Conservation (phyloP, 441 rosid genomes). For the Daphne laureola region DNA sequence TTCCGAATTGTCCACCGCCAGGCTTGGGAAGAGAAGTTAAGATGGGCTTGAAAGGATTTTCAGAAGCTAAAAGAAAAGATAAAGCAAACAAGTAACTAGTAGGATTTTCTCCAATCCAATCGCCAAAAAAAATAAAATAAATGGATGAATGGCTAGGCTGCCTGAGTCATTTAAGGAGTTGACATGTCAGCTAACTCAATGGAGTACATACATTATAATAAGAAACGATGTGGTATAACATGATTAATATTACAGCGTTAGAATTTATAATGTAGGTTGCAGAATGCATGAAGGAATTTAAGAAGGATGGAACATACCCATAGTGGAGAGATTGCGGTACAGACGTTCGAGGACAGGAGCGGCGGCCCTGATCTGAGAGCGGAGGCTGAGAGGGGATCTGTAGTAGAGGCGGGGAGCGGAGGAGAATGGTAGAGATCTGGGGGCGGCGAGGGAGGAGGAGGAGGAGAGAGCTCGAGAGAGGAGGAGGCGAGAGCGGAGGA, state of each 20-base stretch:
- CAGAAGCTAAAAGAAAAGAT: conserved; percentile 56
- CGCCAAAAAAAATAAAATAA: too few species aligned
- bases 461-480: conserved; percentile 48
- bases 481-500: conserved; percentile 34
- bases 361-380: conserved; percentile 57
- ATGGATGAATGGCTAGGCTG: too few species aligned
- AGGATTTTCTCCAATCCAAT: too few species aligned
- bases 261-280: background rate
- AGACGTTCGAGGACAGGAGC: conserved; percentile 61
- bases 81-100: background rate
- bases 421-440: conserved; percentile 43
- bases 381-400: conserved; percentile 47
- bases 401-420: conserved; percentile 73
- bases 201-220: too few species aligned
- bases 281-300: background rate
- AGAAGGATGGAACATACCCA: conserved; percentile 45
- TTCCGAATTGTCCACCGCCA: conserved; percentile 96
- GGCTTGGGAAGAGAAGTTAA: conserved; percentile 91
- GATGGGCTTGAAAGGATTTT: conserved; percentile 76
- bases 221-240: background rate
- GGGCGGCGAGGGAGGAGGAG: conserved; percentile 26
- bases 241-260: background rate
- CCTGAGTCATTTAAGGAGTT: too few species aligned
- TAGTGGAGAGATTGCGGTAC: conserved; percentile 60
- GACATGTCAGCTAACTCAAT: too few species aligned